Base-by-base conservation (phyloP, 176 grass and related monocot species). In the Oryza longistaminata region DNA sequence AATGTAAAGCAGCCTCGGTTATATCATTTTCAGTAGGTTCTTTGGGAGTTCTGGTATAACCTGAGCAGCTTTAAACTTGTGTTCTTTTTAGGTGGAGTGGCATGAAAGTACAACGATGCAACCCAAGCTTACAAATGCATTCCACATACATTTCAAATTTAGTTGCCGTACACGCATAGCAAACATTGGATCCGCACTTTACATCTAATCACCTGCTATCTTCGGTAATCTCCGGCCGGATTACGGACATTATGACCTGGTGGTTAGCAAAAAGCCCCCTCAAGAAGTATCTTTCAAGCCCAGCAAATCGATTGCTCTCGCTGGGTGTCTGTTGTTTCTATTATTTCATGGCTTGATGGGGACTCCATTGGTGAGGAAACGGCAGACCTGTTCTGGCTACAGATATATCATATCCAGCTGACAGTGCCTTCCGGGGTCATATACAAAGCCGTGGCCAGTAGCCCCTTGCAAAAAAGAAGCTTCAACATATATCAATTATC, bases 161-260 rank as follows among this genome's bases (percentile, higher is more conserved):
- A 16, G 26, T 68, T 83, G 84, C 60, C 84, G 84, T 90, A 87
- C 74, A 87, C 84, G 84, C 88, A 49, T 90, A 75, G 82, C 21
- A 84, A 68, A 7, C 62, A 43, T 27, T 24, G 70, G 71, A 19
- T 68, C 27, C 21, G 22, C 46, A 15, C 17, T 74, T 74, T 64
- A 83, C 79, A 68, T 37, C 26, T 60, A 29, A 77, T 71, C 22
- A 60, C 73, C 8, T 22, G 19, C 71, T 52, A 82, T 81, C 77
- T 53, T 64, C 11, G 77, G 52, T 13, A 19, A 64, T 73, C 66
- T 73, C 72, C 0, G 6, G 68, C 21, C 15, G 68, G 88, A 83
- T 90, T 90, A 68, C 10, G 27, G 61, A 35, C 66, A 90, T 85
- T 64, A 85, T 87, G 84, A 79, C 21, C 14, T 67, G 79, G 46